Percentiles rank a stretch among this genome's conserved stretches.
Conservation (phyloP, 2,329 filamentous ascomycete species). For the Blastomyces parvus region DNA sequence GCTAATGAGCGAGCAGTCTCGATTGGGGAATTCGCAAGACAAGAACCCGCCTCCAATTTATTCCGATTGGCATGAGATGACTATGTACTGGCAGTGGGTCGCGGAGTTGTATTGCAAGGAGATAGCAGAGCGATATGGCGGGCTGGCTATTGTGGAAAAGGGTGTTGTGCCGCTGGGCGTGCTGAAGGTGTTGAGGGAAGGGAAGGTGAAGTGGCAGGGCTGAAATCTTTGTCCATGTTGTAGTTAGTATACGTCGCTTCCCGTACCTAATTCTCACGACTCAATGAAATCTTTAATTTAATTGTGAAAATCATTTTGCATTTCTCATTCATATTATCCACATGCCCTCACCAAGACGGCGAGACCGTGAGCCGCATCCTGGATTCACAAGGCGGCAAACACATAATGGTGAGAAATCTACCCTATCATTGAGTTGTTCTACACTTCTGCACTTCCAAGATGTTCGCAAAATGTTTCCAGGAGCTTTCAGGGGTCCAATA, state of each 20-base stretch:
- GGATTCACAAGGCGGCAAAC: neutral
- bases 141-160: constrained; percentile 32
- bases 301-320: neutral
- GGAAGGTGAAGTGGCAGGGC: constrained; percentile 35
- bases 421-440: neutral
- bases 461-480: neutral
- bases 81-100: constrained; percentile 37
- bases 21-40: constrained; percentile 7
- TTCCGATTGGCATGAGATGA: constrained; percentile 27
- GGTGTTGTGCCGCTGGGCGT: constrained; percentile 37
- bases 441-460: neutral
- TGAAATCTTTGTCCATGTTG: constrained; percentile 12
- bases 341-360: neutral
- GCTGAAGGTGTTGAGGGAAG: constrained; percentile 34
- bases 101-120: constrained; percentile 34
- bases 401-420: neutral
- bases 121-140: constrained; percentile 34
- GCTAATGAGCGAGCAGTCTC: constrained; percentile 21
- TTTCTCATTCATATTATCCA: neutral
- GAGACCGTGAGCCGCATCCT: neutral
- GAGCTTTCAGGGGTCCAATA: neutral
- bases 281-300: neutral
- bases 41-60: constrained; percentile 15
- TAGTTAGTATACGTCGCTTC: too few relatives aligned
- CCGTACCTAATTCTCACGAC: neutral